Evolutionary conservation across 2,329 filamentous ascomycete species (phyloP).

Genomic region (Sarocladium oryzae): DNA sequence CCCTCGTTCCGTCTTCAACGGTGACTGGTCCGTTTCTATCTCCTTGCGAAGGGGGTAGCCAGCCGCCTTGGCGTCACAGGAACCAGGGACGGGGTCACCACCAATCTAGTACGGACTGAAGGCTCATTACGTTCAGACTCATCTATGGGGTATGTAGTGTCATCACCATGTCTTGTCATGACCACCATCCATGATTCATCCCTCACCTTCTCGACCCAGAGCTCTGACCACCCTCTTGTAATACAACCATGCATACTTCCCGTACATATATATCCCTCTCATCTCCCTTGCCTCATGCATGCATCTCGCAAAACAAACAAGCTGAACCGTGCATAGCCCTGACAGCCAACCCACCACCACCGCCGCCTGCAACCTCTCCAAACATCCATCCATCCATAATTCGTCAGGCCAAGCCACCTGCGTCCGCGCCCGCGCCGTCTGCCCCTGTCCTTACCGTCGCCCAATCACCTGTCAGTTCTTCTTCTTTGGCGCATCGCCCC

Average conservation of each 20-base stretch:
- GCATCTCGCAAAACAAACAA: not conserved
- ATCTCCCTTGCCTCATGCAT: slow-evolving; percentile 5
- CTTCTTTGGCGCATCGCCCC: not conserved
- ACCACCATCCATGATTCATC: not conserved
- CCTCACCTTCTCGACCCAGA: not conserved
- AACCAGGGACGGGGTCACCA: not conserved
- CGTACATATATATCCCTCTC: not conserved
- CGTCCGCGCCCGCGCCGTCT: not conserved
- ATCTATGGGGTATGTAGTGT: too few relatives aligned
- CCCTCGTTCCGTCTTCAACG: not conserved
- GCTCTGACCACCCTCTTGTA: not conserved
- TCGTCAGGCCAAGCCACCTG: not conserved
- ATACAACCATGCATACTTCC: not conserved
- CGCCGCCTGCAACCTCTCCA: not conserved
- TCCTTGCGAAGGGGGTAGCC: too few relatives aligned
- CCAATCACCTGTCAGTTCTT: not conserved
- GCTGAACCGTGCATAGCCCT: not conserved
- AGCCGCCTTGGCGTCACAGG: too few relatives aligned
- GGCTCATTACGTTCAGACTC: too few relatives aligned
- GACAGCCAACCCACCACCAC: not conserved
- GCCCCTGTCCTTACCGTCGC: not conserved
- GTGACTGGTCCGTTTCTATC: not conserved
- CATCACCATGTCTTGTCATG: too few relatives aligned
- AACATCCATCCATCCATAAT: too few relatives aligned
- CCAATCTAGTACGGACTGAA: too few relatives aligned